Base-by-base conservation (phyloP, 768 basidiomycete species). In the Podaxis sp. region DNA sequence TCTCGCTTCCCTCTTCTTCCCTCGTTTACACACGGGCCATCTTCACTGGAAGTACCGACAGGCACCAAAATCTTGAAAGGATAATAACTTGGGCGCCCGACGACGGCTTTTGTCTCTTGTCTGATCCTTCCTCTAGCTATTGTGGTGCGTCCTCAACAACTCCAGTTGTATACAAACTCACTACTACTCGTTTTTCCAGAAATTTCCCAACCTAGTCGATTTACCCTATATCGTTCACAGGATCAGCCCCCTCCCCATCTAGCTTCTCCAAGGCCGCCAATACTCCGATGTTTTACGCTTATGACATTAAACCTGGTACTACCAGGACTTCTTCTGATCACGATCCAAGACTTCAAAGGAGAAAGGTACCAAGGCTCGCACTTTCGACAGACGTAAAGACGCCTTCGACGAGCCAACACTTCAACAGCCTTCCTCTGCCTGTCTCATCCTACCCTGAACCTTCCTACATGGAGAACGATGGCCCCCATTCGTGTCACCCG, bases 331-430 rank as follows among this genome's bases (percentile, higher is more conserved):
- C 55, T 28, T 38, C 22, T 13, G 54, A 51, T 24, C 46, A 38
- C 12, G 36, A 51, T 26, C 17, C 36, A 17, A 40, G 33, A 5
- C 36, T 39, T 28, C 61, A 36, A 12, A 39, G 39, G 38, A 56
- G 55, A 51, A 63, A 63, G 55, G 46, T 63, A 17, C 48, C 61
- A 46, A 57, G 61, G 33, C 42, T 63, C 13, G n/a, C 54, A 33
- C 61, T 61, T 24, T 33, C 52, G 15, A 62, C 46, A n/a, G 53
- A 56, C 22, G 44, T 62, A 8, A 62, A 62, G 19, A 49, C 44
- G 30, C 19, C 56, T 28, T 54, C 36, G 44, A 12, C 49, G 2
- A 63, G 44, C 19, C 26, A 38, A 13, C 22, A 22, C 49, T 15
- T 62, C n/a, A 28, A 24, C 26, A 7, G 30, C 53, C 22, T 30